Evolutionary conservation across 345 rosid genomes (phyloP).

Genomic region (Syzygium aromaticum): DNA sequence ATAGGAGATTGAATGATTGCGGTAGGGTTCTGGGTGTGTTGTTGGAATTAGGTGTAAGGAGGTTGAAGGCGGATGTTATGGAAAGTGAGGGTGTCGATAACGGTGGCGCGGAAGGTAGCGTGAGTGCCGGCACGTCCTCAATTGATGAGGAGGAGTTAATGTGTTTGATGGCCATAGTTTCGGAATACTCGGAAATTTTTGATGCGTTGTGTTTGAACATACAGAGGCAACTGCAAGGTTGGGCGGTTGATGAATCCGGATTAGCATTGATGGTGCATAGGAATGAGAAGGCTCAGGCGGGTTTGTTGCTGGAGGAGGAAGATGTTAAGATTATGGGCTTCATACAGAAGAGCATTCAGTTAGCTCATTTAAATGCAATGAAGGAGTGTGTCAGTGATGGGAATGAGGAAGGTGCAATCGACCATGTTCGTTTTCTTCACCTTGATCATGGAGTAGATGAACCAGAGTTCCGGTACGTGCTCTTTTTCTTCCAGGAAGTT

Average conservation of each 20-base stretch:
- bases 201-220: conserved; percentile 66
- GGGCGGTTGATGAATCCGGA: conserved; percentile 29
- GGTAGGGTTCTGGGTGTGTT: conserved; percentile 42
- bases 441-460: conserved; percentile 63
- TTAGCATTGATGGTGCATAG: conserved; percentile 30
- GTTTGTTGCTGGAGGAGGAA: conserved; percentile 24
- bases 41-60: conserved; percentile 59
- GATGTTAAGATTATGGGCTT: conserved; percentile 36
- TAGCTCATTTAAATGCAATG: conserved; percentile 70
- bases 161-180: conserved; percentile 41
- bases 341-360: conserved; percentile 55
- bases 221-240: conserved; percentile 47
- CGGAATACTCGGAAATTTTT: conserved; percentile 58
- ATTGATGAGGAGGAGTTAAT: conserved; percentile 43
- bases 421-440: conserved; percentile 59
- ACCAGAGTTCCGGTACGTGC: conserved; percentile 53
- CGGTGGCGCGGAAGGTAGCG: conserved; percentile 9
- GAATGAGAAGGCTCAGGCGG: conserved; percentile 17
- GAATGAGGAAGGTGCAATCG: conserved; percentile 47
- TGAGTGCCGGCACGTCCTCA: background rate
- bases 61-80: conserved; percentile 44
- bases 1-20: conserved; percentile 30
- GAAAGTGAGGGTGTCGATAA: conserved; percentile 8
- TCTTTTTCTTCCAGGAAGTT: background rate
- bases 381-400: conserved; percentile 27